phyloP scores from a whole-genome alignment of 805 yeast species.

The Torulaspora microellipsoides region DNA sequence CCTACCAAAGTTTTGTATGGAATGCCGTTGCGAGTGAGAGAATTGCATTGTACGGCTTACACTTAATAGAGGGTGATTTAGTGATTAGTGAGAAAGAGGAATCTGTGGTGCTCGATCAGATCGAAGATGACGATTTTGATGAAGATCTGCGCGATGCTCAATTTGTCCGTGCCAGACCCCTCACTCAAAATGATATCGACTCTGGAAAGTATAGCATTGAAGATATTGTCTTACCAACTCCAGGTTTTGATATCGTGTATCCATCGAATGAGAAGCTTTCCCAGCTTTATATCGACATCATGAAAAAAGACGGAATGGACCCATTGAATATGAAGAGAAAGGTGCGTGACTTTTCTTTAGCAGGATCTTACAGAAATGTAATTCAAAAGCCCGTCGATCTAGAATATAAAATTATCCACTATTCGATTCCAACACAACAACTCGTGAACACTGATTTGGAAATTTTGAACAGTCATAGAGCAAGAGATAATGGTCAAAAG shows the following conservation, averaged over 20 bases:
- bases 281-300: slow-evolving; percentile 60
- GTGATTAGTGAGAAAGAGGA: slow-evolving; percentile 43
- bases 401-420: slow-evolving; percentile 58
- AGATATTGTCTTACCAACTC: slow-evolving; percentile 92
- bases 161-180: slow-evolving; percentile 62
- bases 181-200: slow-evolving; percentile 69
- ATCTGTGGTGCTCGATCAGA: slow-evolving; percentile 25
- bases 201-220: slow-evolving; percentile 56
- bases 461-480: slow-evolving; percentile 39
- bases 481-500: slow-evolving; percentile 31
- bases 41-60: slow-evolving; percentile 61
- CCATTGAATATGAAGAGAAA: slow-evolving; percentile 81
- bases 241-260: slow-evolving; percentile 88
- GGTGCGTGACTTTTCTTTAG: slow-evolving; percentile 81
- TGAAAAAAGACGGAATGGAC: slow-evolving; percentile 78
- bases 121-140: slow-evolving; percentile 50
- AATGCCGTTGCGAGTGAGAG: slow-evolving; percentile 78
- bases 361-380: slow-evolving; percentile 83
- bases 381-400: slow-evolving; percentile 61
- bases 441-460: slow-evolving; percentile 77
- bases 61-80: slow-evolving; percentile 76
- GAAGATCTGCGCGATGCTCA: slow-evolving; percentile 64
- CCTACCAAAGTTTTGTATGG: slow-evolving; percentile 96
- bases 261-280: slow-evolving; percentile 63
- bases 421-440: slow-evolving; percentile 61